Percentiles rank a stretch among this genome's conserved stretches.
Evolutionary conservation across 2,329 filamentous ascomycete genomes (phyloP).

Genomic region (Pestalotiopsis sp.): DNA sequence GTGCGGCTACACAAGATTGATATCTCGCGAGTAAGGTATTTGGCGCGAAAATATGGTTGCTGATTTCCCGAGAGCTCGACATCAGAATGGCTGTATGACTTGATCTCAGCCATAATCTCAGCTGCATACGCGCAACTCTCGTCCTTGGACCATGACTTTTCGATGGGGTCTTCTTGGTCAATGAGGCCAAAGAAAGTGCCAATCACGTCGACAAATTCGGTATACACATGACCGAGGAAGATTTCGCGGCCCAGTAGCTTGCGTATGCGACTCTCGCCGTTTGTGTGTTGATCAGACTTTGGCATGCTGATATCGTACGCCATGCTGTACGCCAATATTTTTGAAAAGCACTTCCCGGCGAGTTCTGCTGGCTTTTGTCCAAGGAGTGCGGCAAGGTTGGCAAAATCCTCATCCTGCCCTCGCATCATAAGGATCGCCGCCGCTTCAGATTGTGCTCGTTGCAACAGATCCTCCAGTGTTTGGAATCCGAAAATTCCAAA

Average conservation of each 20-base stretch:
- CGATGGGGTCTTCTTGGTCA: slow-evolving; percentile 74
- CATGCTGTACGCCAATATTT: slow-evolving; percentile 80
- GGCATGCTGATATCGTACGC: slow-evolving; percentile 67
- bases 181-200: slow-evolving; percentile 75
- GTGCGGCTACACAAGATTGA: slow-evolving; percentile 76
- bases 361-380: slow-evolving; percentile 56
- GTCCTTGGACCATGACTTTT: slow-evolving; percentile 65
- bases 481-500: slow-evolving; percentile 82
- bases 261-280: slow-evolving; percentile 68
- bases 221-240: slow-evolving; percentile 65
- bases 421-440: slow-evolving; percentile 83
- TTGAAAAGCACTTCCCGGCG: slow-evolving; percentile 71
- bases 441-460: slow-evolving; percentile 74
- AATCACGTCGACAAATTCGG: slow-evolving; percentile 76
- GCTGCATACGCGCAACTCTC: slow-evolving; percentile 61
- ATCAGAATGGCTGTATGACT: slow-evolving; percentile 65
- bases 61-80: slow-evolving; percentile 73
- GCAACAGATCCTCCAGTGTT: slow-evolving; percentile 68
- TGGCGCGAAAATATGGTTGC: slow-evolving; percentile 83
- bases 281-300: slow-evolving; percentile 43
- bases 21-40: slow-evolving; percentile 74
- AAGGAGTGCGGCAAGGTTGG: slow-evolving; percentile 61
- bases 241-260: slow-evolving; percentile 67
- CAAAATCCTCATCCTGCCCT: slow-evolving; percentile 64
- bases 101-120: slow-evolving; percentile 69